phyloP scores from a whole-genome alignment of 805 yeast species.

The Pichia ethanolica region DNA sequence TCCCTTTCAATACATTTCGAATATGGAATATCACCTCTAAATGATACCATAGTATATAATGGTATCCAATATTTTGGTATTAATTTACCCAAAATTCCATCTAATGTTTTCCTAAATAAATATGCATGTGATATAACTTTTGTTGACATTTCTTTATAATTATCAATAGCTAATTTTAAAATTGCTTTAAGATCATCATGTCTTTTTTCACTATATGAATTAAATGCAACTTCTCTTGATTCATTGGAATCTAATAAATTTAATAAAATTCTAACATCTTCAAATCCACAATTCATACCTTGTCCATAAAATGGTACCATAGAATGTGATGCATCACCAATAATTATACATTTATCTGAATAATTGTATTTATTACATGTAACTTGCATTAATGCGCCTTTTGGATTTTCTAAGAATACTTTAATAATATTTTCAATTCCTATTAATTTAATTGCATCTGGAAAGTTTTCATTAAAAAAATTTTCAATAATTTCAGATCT shows the following conservation, averaged over 20 bases:
- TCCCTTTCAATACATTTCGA: conserved; percentile 55
- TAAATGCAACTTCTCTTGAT: conserved; percentile 44
- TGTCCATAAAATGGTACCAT: conserved; percentile 99
- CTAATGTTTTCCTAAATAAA: conserved; percentile 59
- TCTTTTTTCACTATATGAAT: conserved; percentile 46
- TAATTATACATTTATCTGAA: conserved; percentile 51
- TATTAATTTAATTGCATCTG: conserved; percentile 66
- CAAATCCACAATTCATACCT: conserved; percentile 95
- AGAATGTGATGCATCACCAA: conserved; percentile 94
- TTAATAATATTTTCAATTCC: conserved; percentile 42
- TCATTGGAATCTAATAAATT: conserved; percentile 34
- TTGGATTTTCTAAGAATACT: conserved; percentile 54
- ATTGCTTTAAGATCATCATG: conserved; percentile 68
- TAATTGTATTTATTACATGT: conserved; percentile 64
- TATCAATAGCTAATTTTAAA: conserved; percentile 67
- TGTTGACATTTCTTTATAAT: conserved; percentile 82
- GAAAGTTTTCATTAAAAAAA: conserved; percentile 58
- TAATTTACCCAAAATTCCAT: conserved; percentile 51
- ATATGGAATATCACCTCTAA: conserved; percentile 75
- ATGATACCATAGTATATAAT: conserved; percentile 86
- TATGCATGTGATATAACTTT: conserved; percentile 59
- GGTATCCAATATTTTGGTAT: conserved; percentile 72
- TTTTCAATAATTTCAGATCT: conserved; percentile 31
- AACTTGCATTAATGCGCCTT: conserved; percentile 72
- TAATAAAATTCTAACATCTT: conserved; percentile 70